A percentile compares a stretch with the other conserved stretches of the same genome.
Evolutionary conservation across 805 yeast genomes (phyloP).

Genomic region (Debaryomyces hansenii): DNA sequence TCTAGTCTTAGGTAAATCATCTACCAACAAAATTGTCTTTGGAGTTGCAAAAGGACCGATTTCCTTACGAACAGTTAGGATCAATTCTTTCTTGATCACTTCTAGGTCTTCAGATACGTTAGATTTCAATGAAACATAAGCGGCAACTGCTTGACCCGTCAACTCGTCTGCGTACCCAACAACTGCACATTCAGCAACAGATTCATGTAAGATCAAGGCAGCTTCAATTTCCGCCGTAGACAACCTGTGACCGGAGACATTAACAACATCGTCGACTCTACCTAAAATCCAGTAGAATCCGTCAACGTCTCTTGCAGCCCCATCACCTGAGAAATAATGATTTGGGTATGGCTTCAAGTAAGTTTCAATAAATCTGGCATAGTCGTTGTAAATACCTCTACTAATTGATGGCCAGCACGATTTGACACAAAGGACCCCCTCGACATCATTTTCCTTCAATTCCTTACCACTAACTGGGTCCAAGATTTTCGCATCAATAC

Average conservation of each 20-base stretch:
- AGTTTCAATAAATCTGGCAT: constrained; percentile 83
- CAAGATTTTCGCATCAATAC: constrained; percentile 84
- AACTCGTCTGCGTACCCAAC: constrained; percentile 93
- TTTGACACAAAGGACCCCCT: constrained; percentile 91
- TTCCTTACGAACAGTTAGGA: constrained; percentile 85
- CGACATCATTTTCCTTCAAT: constrained; percentile 83
- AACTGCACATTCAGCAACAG: constrained; percentile 94
- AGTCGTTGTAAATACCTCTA: constrained; percentile 90
- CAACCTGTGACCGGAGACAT: constrained; percentile 95
- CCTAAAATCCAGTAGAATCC: constrained; percentile 98
- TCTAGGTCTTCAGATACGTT: constrained; percentile 49
- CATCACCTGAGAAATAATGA: constrained; percentile 95
- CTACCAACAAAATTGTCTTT: constrained; percentile 76
- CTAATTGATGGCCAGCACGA: constrained; percentile 99
- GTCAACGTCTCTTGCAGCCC: constrained; percentile 96
- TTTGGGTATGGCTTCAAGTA: constrained; percentile 93
- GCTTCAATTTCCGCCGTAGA: constrained; percentile 99
- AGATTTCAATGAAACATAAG: constrained; percentile 82
- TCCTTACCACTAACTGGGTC: constrained; percentile 93
- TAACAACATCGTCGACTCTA: constrained; percentile 97
- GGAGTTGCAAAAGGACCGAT: constrained; percentile 98
- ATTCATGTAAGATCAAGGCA: constrained; percentile 73
- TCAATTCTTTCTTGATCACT: constrained; percentile 68
- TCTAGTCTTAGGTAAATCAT: constrained; percentile 96
- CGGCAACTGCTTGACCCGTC: constrained; percentile 97